phyloP scores from a whole-genome alignment of 2,329 filamentous ascomycete genomes.

The Mariannaea elegans region DNA sequence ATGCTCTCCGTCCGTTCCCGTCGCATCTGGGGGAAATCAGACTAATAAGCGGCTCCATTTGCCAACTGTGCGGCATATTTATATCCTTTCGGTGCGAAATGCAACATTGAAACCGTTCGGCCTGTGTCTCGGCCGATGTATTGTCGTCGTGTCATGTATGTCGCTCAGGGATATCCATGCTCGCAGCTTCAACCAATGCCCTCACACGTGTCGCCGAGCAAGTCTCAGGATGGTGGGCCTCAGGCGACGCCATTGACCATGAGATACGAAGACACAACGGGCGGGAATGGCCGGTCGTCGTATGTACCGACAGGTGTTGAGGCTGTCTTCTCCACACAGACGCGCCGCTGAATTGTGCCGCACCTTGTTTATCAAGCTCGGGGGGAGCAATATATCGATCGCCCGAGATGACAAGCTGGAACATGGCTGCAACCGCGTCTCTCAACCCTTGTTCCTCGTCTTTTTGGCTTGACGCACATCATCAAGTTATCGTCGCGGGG shows the following conservation, averaged over 20 bases:
- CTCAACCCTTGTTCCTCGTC: background rate
- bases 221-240: conserved; percentile 21
- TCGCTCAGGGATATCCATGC: conserved; percentile 14
- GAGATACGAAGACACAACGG: conserved; percentile 3
- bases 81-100: background rate
- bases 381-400: too few species aligned
- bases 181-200: conserved; percentile 1
- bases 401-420: conserved; percentile 1
- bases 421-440: conserved; percentile 1
- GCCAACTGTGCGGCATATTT: conserved; percentile 24
- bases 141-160: conserved; percentile 16
- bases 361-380: too few species aligned
- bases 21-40: conserved; percentile 19
- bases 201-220: conserved; percentile 3
- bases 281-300: conserved; percentile 20
- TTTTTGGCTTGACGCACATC: conserved; percentile 5
- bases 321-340: conserved; percentile 6
- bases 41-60: background rate
- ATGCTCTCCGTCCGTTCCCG: conserved; percentile 21
- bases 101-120: background rate
- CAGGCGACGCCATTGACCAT: background rate
- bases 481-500: conserved; percentile 14
- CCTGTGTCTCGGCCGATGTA: conserved; percentile 7
- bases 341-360: too few species aligned
- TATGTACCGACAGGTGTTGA: conserved; percentile 6